Percentiles rank a stretch among this genome's conserved stretches.
These are phyloP conservation scores for Hura crepitans DNA, from an alignment of 441 rosid species.

Conservation along the genomic window DNA sequence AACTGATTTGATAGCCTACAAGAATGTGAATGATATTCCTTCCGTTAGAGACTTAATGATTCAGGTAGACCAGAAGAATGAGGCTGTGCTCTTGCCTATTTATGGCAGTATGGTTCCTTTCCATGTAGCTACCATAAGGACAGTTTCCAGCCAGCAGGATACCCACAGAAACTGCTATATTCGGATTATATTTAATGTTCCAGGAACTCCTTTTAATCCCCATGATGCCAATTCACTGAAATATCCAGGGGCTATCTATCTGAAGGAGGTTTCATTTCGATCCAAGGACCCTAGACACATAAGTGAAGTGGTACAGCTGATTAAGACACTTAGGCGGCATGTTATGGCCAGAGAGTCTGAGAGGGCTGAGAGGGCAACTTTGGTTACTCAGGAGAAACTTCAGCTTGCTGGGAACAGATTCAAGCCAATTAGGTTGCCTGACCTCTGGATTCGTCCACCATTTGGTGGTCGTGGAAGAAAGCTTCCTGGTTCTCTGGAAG, in stretches of 20 bases:
- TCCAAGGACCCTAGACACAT: constrained; percentile 65
- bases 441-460: constrained; percentile 76
- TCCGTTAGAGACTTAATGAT: constrained; percentile 63
- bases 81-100: constrained; percentile 69
- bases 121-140: constrained; percentile 63
- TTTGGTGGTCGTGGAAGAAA: constrained; percentile 84
- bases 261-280: constrained; percentile 60
- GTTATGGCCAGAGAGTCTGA: constrained; percentile 75
- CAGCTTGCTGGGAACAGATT: constrained; percentile 71
- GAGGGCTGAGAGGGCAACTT: constrained; percentile 84
- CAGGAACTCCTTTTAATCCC: constrained; percentile 57
- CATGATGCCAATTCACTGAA: constrained; percentile 44
- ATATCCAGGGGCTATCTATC: constrained; percentile 43
- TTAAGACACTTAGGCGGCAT: constrained; percentile 64
- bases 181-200: constrained; percentile 55
- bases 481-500: constrained; percentile 73
- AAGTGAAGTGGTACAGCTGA: constrained; percentile 55
- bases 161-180: constrained; percentile 66
- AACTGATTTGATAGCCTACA: constrained; percentile 66
- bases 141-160: constrained; percentile 75
- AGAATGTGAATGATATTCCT: constrained; percentile 76
- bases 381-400: constrained; percentile 81
- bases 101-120: constrained; percentile 65
- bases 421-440: constrained; percentile 67
- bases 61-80: constrained; percentile 76